These are phyloP conservation scores for Phytophthora multivora DNA, from an alignment of 352 stramenopile genomes.

Conservation along the genomic window DNA sequence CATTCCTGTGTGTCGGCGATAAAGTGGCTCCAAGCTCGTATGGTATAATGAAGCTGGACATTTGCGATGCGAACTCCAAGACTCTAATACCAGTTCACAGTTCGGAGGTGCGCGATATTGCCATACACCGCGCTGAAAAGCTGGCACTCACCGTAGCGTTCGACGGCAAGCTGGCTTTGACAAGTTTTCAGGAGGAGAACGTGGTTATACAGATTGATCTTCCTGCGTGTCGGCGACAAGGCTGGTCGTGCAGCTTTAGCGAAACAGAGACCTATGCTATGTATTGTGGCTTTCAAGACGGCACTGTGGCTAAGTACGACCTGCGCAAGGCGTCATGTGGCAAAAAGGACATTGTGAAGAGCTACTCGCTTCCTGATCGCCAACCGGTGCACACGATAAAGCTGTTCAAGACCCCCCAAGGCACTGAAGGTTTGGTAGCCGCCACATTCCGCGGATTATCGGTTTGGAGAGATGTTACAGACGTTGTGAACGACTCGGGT, in stretches of 20 bases:
- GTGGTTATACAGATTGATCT: slow-evolving; percentile 47
- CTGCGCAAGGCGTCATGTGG: slow-evolving; percentile 40
- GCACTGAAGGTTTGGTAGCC: slow-evolving; percentile 40
- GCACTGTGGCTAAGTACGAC: slow-evolving; percentile 54
- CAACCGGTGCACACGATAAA: slow-evolving; percentile 65
- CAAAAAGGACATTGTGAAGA: slow-evolving; percentile 35
- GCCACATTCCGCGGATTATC: slow-evolving; percentile 51
- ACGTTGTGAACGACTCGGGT: slow-evolving; percentile 1
- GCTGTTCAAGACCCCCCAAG: slow-evolving; percentile 33
- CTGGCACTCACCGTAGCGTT: slow-evolving; percentile 61
- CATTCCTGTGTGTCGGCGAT: slow-evolving; percentile 60
- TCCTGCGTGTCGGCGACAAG: slow-evolving; percentile 43
- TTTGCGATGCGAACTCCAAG: slow-evolving; percentile 36
- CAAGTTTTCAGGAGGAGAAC: slow-evolving; percentile 45
- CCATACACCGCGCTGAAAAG: slow-evolving; percentile 35
- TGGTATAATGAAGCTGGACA: slow-evolving; percentile 54
- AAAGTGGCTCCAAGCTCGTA: slow-evolving; percentile 31
- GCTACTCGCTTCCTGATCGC: slow-evolving; percentile 40
- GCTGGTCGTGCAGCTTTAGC: slow-evolving; percentile 61
- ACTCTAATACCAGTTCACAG: slow-evolving; percentile 43
- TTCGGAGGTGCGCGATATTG: slow-evolving; percentile 61
- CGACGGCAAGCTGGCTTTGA: slow-evolving; percentile 62
- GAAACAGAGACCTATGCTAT: slow-evolving; percentile 43
- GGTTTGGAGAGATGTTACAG: slow-evolving; percentile 40
- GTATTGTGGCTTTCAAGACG: slow-evolving; percentile 64